A percentile compares a stretch with the other conserved stretches of the same genome.
Evolutionary conservation across 768 basidiomycete species (phyloP).

Genomic region (Kwoniella bestiolae): DNA sequence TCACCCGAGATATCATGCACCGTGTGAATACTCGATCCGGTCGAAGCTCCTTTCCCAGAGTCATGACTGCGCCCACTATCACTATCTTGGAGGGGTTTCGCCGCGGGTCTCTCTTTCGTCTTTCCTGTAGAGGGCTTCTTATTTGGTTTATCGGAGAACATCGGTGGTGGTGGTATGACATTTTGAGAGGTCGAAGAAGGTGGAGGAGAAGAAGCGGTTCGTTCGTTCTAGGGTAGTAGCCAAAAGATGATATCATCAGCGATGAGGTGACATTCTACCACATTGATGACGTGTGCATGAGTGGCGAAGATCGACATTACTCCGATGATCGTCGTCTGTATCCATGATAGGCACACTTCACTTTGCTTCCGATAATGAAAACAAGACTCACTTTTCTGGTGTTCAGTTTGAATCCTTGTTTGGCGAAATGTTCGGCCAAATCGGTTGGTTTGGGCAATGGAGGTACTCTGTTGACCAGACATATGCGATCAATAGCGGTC

Average conservation of each 20-base stretch:
- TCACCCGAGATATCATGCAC: too few relatives aligned
- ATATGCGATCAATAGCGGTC: neutral
- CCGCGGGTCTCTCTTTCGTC: neutral
- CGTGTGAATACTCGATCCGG: too few relatives aligned
- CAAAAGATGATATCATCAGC: neutral
- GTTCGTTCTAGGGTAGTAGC: constrained; percentile 15
- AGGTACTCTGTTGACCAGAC: constrained; percentile 39
- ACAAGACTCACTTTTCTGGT: constrained; percentile 43
- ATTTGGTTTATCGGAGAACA: neutral
- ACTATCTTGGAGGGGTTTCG: neutral
- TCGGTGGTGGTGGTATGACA: neutral
- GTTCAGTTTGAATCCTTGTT: constrained; percentile 52
- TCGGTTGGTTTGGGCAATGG: constrained; percentile 46
- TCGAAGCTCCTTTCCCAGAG: neutral
- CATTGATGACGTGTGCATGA: neutral
- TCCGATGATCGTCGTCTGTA: too few relatives aligned
- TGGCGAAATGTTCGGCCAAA: constrained; percentile 48
- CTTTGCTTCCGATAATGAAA: neutral
- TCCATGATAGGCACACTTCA: constrained; percentile 1
- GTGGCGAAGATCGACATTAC: neutral
- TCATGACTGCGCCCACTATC: neutral
- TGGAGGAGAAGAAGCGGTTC: constrained; percentile 19
- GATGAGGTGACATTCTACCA: neutral
- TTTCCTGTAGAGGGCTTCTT: neutral
- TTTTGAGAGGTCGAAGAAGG: too few relatives aligned